These are phyloP conservation scores for Backusella parvicylindrica DNA, from an alignment of 192 early-diverging fungal genomes.

Conservation along the genomic window DNA sequence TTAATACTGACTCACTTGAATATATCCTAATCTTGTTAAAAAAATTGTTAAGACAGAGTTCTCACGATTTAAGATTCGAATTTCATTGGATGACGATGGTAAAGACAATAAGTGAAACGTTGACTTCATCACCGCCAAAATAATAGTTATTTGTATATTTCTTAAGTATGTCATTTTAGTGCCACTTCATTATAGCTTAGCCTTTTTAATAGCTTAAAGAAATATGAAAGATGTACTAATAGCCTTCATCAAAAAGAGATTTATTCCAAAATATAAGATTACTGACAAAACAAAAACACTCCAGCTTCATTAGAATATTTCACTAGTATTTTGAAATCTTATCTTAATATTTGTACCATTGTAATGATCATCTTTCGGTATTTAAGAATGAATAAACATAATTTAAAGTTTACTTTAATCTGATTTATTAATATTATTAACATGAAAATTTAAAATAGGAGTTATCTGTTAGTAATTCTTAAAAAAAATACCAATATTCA, in stretches of 20 bases:
- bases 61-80: background rate
- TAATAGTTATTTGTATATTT: slow-evolving; percentile 1
- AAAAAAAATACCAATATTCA: background rate
- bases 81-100: background rate
- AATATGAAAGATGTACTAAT: background rate
- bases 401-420: background rate
- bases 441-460: background rate
- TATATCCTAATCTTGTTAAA: background rate
- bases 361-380: background rate
- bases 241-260: background rate
- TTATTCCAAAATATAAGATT: background rate
- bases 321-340: background rate
- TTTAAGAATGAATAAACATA: background rate
- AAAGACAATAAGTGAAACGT: background rate
- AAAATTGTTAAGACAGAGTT: background rate
- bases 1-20: background rate
- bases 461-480: background rate
- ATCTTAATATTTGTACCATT: background rate
- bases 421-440: background rate
- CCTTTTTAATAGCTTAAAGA: background rate
- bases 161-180: background rate
- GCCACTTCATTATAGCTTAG: background rate
- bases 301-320: background rate
- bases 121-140: background rate
- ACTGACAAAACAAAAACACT: background rate